Conservation (phyloP, 1,284 basidiomycete species). For the Heterobasidion irregulare region DNA sequence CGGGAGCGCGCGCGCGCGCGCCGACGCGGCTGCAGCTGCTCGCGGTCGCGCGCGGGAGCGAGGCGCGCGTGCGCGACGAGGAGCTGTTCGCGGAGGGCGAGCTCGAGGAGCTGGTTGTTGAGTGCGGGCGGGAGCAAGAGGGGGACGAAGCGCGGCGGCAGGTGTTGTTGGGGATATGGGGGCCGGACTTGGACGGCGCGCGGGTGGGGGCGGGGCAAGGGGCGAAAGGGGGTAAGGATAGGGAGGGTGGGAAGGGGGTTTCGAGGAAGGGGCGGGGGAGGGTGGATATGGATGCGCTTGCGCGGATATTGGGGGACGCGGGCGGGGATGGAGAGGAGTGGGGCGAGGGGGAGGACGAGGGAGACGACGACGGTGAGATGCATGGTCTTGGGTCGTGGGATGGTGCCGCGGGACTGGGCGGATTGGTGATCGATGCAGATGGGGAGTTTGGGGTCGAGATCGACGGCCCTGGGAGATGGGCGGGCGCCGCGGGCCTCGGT, state of each 20-base stretch:
- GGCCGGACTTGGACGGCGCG: no score
- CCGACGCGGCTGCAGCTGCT: constrained; percentile 61
- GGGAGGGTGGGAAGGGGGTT: no score
- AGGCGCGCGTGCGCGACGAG: constrained; percentile 29
- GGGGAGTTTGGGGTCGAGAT: neutral
- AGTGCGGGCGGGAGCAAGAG: constrained; percentile 5
- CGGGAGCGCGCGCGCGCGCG: constrained; percentile 8
- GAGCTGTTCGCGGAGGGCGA: constrained; percentile 36
- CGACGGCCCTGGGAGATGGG: constrained; percentile 1
- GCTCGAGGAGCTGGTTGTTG: constrained; percentile 30
- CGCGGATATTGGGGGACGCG: constrained; percentile 18
- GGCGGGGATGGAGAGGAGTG: constrained; percentile 5
- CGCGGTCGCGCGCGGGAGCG: constrained; percentile 40
- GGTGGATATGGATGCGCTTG: constrained; percentile 13
- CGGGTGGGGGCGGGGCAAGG: no score
- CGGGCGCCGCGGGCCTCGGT: constrained; percentile 2
- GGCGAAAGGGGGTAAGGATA: no score
- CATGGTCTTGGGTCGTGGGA: neutral
- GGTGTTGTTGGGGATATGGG: neutral
- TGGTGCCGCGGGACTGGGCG: neutral
- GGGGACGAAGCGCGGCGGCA: neutral
- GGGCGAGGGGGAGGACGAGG: constrained; percentile 1
- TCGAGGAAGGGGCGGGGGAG: constrained; percentile 11
- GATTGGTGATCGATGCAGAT: neutral
- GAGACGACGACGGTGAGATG: constrained; percentile 5